Evolutionary conservation across 192 early-diverging fungal species (phyloP).

Genomic region (Rhizophagus sp.): DNA sequence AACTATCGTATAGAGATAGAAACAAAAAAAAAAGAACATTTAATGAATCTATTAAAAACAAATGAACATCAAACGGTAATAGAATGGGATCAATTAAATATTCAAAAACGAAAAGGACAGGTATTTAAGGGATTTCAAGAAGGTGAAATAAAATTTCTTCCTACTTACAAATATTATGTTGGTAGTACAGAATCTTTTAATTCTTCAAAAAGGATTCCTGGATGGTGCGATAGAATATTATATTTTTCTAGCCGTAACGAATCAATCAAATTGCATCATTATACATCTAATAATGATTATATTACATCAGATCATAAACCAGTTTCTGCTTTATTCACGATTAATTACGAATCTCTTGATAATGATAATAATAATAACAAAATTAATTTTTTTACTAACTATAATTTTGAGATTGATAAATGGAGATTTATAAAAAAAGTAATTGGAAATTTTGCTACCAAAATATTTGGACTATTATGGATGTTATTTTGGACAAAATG

Average conservation of each 20-base stretch:
- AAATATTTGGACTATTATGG: conserved; percentile 13
- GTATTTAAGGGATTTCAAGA: conserved; percentile 30
- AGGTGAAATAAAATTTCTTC: conserved; percentile 25
- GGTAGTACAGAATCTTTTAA: conserved; percentile 18
- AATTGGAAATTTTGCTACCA: background rate
- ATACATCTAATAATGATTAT: conserved; percentile 43
- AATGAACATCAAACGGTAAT: background rate
- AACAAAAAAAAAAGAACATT: background rate
- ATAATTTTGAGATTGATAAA: conserved; percentile 14
- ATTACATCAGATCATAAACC: conserved; percentile 46
- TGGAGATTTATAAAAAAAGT: background rate
- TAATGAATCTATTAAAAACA: conserved; percentile 6
- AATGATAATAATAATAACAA: no score
- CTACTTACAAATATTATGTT: conserved; percentile 35
- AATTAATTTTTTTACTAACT: background rate
- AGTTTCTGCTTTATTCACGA: conserved; percentile 41
- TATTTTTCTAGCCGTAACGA: background rate
- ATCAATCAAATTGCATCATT: conserved; percentile 16
- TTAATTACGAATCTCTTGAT: background rate
- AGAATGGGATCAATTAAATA: conserved; percentile 29
- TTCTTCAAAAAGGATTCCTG: conserved; percentile 7
- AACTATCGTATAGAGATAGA: conserved; percentile 33
- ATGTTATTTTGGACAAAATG: conserved; percentile 18
- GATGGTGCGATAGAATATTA: conserved; percentile 39
- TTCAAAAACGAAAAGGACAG: background rate